phyloP scores from a whole-genome alignment of 1,284 basidiomycete genomes.

The Cystobasidium sp. region DNA sequence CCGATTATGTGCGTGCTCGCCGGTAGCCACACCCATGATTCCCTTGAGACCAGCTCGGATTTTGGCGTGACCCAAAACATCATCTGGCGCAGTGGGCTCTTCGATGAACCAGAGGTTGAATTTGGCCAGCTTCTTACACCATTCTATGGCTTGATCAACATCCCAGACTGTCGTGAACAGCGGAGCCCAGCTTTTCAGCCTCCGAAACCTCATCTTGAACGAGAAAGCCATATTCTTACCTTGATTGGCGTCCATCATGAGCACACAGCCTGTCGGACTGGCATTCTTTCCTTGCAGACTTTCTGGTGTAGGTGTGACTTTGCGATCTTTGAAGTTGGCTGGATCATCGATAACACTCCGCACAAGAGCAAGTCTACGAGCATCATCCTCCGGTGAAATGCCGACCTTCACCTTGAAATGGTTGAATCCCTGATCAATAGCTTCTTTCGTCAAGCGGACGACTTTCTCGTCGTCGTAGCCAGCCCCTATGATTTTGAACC shows the following conservation, averaged over 20 bases:
- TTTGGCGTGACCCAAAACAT: constrained; percentile 78
- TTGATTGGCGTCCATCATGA: constrained; percentile 98
- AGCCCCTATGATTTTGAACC: too few relatives aligned
- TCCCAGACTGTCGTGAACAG: constrained; percentile 72
- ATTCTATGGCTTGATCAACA: constrained; percentile 87
- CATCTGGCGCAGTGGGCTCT: constrained; percentile 91
- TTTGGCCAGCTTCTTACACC: constrained; percentile 76
- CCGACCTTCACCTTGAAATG: constrained; percentile 96
- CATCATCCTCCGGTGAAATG: constrained; percentile 76
- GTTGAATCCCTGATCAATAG: constrained; percentile 83
- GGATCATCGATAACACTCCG: constrained; percentile 93
- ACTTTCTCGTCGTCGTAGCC: constrained; percentile 89
- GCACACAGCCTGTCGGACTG: constrained; percentile 85
- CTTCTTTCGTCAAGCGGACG: constrained; percentile 76
- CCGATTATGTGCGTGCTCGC: constrained; percentile 89
- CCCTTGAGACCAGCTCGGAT: constrained; percentile 80
- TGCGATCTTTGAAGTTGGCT: constrained; percentile 55
- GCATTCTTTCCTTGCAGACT: constrained; percentile 80
- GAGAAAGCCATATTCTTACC: constrained; percentile 42
- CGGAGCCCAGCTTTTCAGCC: not conserved
- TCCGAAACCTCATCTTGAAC: not conserved
- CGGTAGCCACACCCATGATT: constrained; percentile 90
- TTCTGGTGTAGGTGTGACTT: constrained; percentile 45
- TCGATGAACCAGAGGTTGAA: constrained; percentile 98
- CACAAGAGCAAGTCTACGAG: constrained; percentile 83